Percentiles rank a stretch among this genome's conserved stretches.
Conservation (phyloP, 495 filamentous ascomycete species). For the Xylaria telfairii region DNA sequence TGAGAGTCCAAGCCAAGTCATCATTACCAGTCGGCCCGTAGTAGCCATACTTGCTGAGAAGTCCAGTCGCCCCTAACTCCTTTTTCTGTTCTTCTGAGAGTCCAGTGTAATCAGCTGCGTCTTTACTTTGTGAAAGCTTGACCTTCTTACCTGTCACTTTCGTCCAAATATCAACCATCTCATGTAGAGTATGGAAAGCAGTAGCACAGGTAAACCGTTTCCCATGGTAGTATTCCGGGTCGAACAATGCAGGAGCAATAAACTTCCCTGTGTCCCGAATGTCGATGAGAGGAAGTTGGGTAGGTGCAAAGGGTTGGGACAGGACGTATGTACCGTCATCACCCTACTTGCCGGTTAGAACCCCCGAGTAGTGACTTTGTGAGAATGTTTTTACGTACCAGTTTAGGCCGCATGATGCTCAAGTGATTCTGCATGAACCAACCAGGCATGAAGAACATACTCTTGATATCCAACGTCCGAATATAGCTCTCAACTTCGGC, state of each 20-base stretch:
- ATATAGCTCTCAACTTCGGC: not conserved
- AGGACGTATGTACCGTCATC: not conserved
- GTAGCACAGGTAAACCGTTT: slow-evolving; percentile 3
- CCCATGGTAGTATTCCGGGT: not conserved
- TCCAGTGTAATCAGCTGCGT: not conserved
- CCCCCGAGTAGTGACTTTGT: not conserved
- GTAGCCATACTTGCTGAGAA: not conserved
- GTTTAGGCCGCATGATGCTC: not conserved
- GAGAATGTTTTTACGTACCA: not conserved
- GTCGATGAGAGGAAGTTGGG: not conserved
- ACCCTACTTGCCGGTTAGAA: not conserved
- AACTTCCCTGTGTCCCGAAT: not conserved
- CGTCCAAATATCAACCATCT: not conserved
- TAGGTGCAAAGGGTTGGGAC: not conserved
- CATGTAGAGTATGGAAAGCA: not conserved
- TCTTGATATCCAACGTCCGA: not conserved
- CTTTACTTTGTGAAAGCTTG: not conserved
- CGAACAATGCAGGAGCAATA: not conserved
- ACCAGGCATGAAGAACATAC: not conserved
- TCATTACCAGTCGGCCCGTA: not conserved
- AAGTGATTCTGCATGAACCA: slow-evolving; percentile 5
- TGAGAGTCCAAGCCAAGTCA: not conserved
- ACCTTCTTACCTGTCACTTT: not conserved
- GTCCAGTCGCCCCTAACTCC: not conserved
- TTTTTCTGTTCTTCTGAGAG: slow-evolving; percentile 1